These are phyloP conservation scores for Coleophoma cylindrospora DNA, from an alignment of 2,329 filamentous ascomycete species.

Conservation along the genomic window DNA sequence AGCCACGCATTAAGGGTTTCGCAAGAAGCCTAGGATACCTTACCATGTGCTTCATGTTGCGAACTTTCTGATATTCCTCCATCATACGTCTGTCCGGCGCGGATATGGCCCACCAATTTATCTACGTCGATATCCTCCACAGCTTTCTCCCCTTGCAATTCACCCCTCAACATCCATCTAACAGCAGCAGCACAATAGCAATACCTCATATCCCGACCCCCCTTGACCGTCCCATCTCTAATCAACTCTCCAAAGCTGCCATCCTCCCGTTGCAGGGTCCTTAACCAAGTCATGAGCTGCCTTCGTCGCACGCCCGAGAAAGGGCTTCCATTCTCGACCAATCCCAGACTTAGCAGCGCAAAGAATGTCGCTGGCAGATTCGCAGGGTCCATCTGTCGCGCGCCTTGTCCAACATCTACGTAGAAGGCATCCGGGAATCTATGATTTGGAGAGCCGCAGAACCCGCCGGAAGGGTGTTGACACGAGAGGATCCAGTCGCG, in stretches of 20 bases:
- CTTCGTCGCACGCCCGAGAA: constrained; percentile 62
- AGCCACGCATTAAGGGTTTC: constrained; percentile 4
- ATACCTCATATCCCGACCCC: constrained; percentile 80
- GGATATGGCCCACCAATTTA: constrained; percentile 65
- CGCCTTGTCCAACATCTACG: constrained; percentile 28
- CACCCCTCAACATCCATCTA: constrained; percentile 74
- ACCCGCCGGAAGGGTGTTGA: constrained; percentile 82
- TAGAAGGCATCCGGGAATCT: constrained; percentile 28
- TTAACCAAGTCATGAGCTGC: constrained; percentile 70
- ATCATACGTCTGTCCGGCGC: constrained; percentile 46
- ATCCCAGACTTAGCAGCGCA: constrained; percentile 69
- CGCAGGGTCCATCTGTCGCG: constrained; percentile 65
- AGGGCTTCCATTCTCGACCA: constrained; percentile 34
- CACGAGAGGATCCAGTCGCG: constrained; percentile 80
- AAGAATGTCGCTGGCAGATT: constrained; percentile 89
- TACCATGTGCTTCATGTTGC: constrained; percentile 27
- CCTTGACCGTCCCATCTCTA: constrained; percentile 54
- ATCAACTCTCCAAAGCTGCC: constrained; percentile 89
- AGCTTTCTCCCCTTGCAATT: constrained; percentile 38
- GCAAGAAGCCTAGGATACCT: not conserved
- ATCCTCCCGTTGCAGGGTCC: constrained; percentile 69
- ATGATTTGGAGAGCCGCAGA: constrained; percentile 79
- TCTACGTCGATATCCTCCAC: constrained; percentile 68
- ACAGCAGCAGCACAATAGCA: constrained; percentile 81
- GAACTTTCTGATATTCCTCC: constrained; percentile 26